These are phyloP conservation scores for Aureobasidium sp. DNA, from an alignment of 2,329 filamentous ascomycete species.

Conservation along the genomic window DNA sequence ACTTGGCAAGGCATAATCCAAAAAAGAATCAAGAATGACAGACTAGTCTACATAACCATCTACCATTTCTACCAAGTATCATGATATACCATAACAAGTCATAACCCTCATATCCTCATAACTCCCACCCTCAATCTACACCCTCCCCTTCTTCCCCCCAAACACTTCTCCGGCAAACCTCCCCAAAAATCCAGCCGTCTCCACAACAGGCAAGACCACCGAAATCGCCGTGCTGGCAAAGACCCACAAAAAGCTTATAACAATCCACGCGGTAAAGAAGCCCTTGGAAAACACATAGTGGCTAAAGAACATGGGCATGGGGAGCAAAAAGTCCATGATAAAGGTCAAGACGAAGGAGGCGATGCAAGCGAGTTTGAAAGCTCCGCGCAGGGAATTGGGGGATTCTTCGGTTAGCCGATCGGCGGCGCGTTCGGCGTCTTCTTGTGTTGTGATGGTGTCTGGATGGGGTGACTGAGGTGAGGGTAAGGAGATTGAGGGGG, in stretches of 20 bases:
- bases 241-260: constrained; percentile 35
- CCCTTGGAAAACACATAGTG: constrained; percentile 35
- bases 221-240: constrained; percentile 32
- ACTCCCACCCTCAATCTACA: not conserved
- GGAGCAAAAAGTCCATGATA: constrained; percentile 34
- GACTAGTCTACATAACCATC: too few species aligned
- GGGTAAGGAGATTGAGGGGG: not conserved
- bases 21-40: too few species aligned
- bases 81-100: not conserved
- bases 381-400: constrained; percentile 28
- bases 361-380: constrained; percentile 34
- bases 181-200: constrained; percentile 31
- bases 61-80: not conserved
- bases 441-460: not conserved
- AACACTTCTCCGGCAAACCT: constrained; percentile 11
- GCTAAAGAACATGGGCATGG: constrained; percentile 37
- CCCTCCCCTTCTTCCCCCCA: not conserved
- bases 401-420: constrained; percentile 26
- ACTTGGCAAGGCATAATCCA: too few species aligned
- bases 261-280: constrained; percentile 36
- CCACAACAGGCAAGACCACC: constrained; percentile 34
- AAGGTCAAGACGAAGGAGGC: constrained; percentile 32
- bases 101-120: not conserved
- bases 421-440: constrained; percentile 5
- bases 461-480: not conserved